Conservation (phyloP, 208 protist species). For the Crithidia expoeki region DNA sequence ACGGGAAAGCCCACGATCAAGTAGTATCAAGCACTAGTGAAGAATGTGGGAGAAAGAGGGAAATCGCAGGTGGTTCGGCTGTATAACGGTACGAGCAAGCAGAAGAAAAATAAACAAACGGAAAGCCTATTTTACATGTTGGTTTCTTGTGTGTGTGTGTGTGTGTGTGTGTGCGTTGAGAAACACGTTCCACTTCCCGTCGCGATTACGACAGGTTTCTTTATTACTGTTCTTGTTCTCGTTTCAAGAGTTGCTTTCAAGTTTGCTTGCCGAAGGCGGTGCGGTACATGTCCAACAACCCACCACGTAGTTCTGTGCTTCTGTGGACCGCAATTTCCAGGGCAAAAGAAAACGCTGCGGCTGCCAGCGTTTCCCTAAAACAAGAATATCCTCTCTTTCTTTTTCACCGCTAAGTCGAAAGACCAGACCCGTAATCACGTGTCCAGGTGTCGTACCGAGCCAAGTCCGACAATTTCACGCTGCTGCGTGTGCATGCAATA, state of each 20-base stretch:
- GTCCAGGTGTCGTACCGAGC: slow-evolving; percentile 75
- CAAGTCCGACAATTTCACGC: slow-evolving; percentile 68
- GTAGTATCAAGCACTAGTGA: background rate
- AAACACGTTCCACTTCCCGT: too few species aligned
- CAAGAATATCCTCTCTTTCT: background rate
- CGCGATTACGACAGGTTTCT: too few species aligned
- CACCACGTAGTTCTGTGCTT: too few species aligned
- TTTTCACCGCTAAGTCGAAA: slow-evolving; percentile 42
- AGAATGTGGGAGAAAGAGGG: too few species aligned
- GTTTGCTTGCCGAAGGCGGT: background rate
- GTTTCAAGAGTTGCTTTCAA: background rate
- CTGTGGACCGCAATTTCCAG: too few species aligned
- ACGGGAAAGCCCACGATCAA: background rate
- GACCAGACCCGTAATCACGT: slow-evolving; percentile 74
- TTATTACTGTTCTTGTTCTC: too few species aligned
- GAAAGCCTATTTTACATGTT: too few species aligned
- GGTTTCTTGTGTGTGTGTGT: too few species aligned
- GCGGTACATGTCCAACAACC: too few species aligned
- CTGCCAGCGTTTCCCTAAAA: background rate
- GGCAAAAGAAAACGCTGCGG: too few species aligned
- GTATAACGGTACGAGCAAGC: background rate
- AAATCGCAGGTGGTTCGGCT: too few species aligned
- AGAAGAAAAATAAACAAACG: background rate
- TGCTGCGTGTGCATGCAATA: slow-evolving; percentile 80
- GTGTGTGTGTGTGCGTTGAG: too few species aligned